Conservation (phyloP, 208 protist species). For the Vickermania ingenoplastis region DNA sequence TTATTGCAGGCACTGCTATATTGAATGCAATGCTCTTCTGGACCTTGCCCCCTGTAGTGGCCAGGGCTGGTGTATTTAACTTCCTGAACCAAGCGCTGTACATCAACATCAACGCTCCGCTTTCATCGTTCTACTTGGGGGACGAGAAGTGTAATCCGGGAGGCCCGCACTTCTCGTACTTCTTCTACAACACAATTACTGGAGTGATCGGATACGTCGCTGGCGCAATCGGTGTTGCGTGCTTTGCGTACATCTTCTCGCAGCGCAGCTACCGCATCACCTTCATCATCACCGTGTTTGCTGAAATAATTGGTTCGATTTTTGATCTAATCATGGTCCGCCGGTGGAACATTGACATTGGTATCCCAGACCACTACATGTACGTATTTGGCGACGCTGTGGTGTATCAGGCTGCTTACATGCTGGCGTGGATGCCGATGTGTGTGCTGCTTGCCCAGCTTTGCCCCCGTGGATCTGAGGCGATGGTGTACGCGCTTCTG, state of each 20-base stretch:
- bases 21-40: slow-evolving; percentile 19
- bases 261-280: slow-evolving; percentile 17
- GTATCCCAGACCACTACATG: slow-evolving; percentile 42
- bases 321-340: slow-evolving; percentile 44
- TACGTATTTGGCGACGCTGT: slow-evolving; percentile 67
- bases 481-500: slow-evolving; percentile 62
- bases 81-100: slow-evolving; percentile 40
- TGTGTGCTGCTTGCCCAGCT: slow-evolving; percentile 61
- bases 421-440: slow-evolving; percentile 66
- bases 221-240: slow-evolving; percentile 13
- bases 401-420: slow-evolving; percentile 34
- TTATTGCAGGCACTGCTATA: slow-evolving; percentile 11
- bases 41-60: slow-evolving; percentile 30
- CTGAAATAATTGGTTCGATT: slow-evolving; percentile 17
- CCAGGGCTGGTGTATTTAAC: slow-evolving; percentile 32
- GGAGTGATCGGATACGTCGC: slow-evolving; percentile 21
- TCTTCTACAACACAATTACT: slow-evolving; percentile 35
- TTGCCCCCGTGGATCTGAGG: slow-evolving; percentile 64
- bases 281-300: slow-evolving; percentile 21
- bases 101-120: slow-evolving; percentile 30
- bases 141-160: slow-evolving; percentile 16
- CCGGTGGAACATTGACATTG: slow-evolving; percentile 26
- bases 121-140: slow-evolving; percentile 38
- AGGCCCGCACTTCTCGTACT: slow-evolving; percentile 45
- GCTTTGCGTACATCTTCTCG: slow-evolving; percentile 27